phyloP scores from a whole-genome alignment of 2,329 filamentous ascomycete genomes.

The Alternaria rosae region DNA sequence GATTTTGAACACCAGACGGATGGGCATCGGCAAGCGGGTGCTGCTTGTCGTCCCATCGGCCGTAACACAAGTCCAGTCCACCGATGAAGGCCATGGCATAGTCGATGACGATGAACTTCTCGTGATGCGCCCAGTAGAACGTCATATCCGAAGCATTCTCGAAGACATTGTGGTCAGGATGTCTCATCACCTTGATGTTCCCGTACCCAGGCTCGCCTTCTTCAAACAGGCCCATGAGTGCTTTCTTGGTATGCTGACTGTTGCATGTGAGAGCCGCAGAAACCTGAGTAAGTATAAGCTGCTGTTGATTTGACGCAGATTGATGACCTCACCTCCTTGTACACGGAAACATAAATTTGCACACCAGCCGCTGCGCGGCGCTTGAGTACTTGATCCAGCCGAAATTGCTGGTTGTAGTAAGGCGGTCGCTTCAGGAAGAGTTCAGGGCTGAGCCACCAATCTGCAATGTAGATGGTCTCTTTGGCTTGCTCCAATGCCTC shows the following conservation, averaged over 20 bases:
- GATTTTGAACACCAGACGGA: constrained; percentile 79
- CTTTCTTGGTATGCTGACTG: constrained; percentile 90
- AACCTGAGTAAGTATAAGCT: constrained; percentile 33
- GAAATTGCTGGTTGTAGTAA: constrained; percentile 81
- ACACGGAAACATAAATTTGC: constrained; percentile 92
- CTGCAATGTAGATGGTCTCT: constrained; percentile 93
- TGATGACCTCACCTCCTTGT: constrained; percentile 72
- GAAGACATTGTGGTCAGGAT: constrained; percentile 93
- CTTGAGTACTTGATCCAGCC: constrained; percentile 86
- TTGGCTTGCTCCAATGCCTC: constrained; percentile 87
- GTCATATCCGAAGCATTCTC: constrained; percentile 96
- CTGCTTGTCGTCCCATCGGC: constrained; percentile 88
- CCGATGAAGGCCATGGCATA: constrained; percentile 92
- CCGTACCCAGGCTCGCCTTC: constrained; percentile 81
- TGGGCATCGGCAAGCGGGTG: constrained; percentile 88
- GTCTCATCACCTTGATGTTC: constrained; percentile 88
- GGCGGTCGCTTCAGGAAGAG: constrained; percentile 86
- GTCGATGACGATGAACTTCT: constrained; percentile 96
- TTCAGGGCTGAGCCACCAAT: constrained; percentile 96
- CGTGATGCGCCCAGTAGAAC: constrained; percentile 97
- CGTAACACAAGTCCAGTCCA: constrained; percentile 93
- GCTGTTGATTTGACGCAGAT: too few species aligned
- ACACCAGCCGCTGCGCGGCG: constrained; percentile 89
- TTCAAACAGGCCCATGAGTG: constrained; percentile 80
- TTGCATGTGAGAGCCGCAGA: constrained; percentile 78